Evolutionary conservation across 768 basidiomycete species (phyloP).

Genomic region (Mrakia blollopis): DNA sequence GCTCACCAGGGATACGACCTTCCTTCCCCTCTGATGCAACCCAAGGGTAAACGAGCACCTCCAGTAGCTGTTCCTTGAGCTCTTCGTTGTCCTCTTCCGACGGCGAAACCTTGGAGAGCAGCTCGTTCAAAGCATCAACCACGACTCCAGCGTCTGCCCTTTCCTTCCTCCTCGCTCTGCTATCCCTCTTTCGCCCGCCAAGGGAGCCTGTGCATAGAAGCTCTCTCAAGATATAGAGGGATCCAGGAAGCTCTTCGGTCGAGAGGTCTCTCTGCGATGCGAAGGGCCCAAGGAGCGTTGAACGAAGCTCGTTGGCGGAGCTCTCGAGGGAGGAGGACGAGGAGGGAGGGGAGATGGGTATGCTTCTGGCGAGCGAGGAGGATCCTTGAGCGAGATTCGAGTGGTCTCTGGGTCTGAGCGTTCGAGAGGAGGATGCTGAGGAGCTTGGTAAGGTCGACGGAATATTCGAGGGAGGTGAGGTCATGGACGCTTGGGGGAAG

Average conservation of each 20-base stretch:
- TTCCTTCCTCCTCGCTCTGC: neutral
- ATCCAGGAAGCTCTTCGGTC: neutral
- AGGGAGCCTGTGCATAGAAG: neutral
- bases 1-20: neutral
- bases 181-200: neutral
- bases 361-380: neutral
- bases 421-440: slow-evolving; percentile 13
- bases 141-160: neutral
- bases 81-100: neutral
- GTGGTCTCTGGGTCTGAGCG: neutral
- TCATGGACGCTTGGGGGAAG: neutral
- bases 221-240: neutral
- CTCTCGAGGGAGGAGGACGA: neutral
- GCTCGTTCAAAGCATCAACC: neutral
- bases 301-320: neutral
- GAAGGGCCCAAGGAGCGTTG: neutral
- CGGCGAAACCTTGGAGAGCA: neutral
- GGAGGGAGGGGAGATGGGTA: neutral
- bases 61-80: neutral
- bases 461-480: neutral
- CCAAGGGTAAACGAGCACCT: neutral
- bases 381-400: neutral
- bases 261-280: neutral
- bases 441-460: neutral
- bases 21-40: neutral